phyloP scores from a whole-genome alignment of 495 filamentous ascomycete species.

The Geoglossum glabrum region DNA sequence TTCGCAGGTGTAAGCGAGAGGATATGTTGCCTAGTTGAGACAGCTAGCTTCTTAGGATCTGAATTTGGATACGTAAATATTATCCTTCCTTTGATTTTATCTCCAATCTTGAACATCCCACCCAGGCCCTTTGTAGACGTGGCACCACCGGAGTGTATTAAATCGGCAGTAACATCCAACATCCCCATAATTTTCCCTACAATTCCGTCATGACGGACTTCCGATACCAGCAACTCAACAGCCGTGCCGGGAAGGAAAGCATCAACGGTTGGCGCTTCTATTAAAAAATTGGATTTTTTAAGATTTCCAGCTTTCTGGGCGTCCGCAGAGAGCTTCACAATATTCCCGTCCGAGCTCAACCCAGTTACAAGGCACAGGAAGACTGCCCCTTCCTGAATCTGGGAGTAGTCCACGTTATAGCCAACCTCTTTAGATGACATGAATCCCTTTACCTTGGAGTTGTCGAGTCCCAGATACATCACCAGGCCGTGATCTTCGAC shows the following conservation, averaged over 20 bases:
- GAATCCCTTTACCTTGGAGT: conserved; percentile 52
- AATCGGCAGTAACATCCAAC: conserved; percentile 71
- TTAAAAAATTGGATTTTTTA: conserved; percentile 48
- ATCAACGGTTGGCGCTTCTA: conserved; percentile 64
- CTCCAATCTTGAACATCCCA: conserved; percentile 55
- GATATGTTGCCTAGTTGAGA: conserved; percentile 73
- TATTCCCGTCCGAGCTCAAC: conserved; percentile 54
- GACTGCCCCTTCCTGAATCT: conserved; percentile 59
- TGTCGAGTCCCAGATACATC: conserved; percentile 71
- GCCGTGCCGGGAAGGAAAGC: conserved; percentile 79
- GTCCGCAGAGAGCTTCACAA: conserved; percentile 70
- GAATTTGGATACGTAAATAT: conserved; percentile 63
- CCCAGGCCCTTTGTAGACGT: conserved; percentile 44
- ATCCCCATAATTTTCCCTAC: conserved; percentile 83
- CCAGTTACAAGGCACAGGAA: conserved; percentile 66
- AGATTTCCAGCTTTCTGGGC: conserved; percentile 41
- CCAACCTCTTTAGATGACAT: conserved; percentile 74
- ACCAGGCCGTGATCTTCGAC: conserved; percentile 89
- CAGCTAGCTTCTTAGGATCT: conserved; percentile 61
- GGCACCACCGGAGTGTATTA: conserved; percentile 63
- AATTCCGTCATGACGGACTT: conserved; percentile 37
- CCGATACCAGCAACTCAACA: conserved; percentile 66
- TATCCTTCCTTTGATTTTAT: conserved; percentile 68
- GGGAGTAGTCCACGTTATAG: conserved; percentile 31
- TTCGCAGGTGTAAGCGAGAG: conserved; percentile 37